Evolutionary conservation across 768 basidiomycete species (phyloP).

Genomic region (Boletus edulis): DNA sequence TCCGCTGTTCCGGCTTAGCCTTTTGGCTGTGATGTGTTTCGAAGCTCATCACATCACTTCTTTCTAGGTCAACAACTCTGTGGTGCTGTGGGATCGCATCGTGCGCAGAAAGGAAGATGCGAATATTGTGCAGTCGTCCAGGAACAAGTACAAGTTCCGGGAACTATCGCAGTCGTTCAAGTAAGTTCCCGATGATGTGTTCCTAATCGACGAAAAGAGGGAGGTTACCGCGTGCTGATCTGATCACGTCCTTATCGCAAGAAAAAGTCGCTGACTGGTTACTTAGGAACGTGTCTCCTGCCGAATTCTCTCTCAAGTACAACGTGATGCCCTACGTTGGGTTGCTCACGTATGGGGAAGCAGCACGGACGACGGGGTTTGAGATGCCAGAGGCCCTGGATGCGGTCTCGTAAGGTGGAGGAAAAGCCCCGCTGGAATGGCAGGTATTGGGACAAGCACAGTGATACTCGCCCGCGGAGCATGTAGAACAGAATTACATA

Average conservation of each 20-base stretch:
- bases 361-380: constrained; percentile 44
- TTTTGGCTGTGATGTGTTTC: constrained; percentile 17
- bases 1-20: constrained; percentile 15
- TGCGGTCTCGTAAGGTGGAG: constrained; percentile 24
- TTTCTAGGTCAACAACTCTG: constrained; percentile 62
- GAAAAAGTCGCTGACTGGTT: constrained; percentile 3
- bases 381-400: constrained; percentile 33
- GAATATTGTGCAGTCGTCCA: constrained; percentile 43
- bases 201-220: background rate
- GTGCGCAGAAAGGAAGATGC: constrained; percentile 79
- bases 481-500: constrained; percentile 17
- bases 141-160: constrained; percentile 84
- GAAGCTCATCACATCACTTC: constrained; percentile 11
- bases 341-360: constrained; percentile 74
- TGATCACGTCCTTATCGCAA: constrained; percentile 13
- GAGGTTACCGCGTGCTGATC: constrained; percentile 21
- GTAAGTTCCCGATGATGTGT: constrained; percentile 42
- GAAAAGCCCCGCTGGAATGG: background rate
- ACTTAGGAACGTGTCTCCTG: constrained; percentile 60
- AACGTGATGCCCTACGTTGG: constrained; percentile 93
- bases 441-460: background rate
- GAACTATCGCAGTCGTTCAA: constrained; percentile 73
- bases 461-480: constrained; percentile 20
- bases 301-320: constrained; percentile 76
- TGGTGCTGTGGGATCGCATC: constrained; percentile 92